phyloP scores from a whole-genome alignment of 768 basidiomycete species.

The Boletus pseudo-olivaceus region DNA sequence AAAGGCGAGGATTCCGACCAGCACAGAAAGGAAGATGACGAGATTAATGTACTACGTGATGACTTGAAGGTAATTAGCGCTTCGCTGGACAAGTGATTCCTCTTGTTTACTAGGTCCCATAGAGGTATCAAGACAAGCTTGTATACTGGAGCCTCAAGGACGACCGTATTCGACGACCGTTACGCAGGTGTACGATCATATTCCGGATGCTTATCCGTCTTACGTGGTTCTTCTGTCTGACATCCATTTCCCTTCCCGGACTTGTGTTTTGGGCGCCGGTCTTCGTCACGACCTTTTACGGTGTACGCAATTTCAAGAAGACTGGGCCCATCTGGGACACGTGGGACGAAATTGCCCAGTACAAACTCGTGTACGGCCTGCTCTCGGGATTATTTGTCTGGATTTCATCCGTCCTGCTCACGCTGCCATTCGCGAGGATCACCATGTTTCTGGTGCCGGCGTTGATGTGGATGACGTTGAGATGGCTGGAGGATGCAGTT shows the following conservation, averaged over 20 bases:
- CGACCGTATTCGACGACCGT: constrained; percentile 72
- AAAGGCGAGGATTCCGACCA: constrained; percentile 25
- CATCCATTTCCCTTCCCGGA: constrained; percentile 68
- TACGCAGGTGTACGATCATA: constrained; percentile 51
- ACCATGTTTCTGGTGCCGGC: constrained; percentile 62
- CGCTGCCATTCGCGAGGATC: constrained; percentile 57
- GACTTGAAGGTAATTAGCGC: constrained; percentile 56
- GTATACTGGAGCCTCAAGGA: constrained; percentile 72
- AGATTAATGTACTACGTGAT: constrained; percentile 35
- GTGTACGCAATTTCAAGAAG: constrained; percentile 73
- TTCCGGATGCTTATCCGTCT: constrained; percentile 65
- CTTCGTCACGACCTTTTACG: constrained; percentile 65
- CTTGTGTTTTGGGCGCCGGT: constrained; percentile 81
- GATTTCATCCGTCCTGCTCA: constrained; percentile 48
- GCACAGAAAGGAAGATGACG: constrained; percentile 23
- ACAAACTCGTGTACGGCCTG: constrained; percentile 82
- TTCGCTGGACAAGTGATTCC: background rate
- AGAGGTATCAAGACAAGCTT: constrained; percentile 77
- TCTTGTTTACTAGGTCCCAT: constrained; percentile 3
- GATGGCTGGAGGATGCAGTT: constrained; percentile 85
- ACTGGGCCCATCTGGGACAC: constrained; percentile 82
- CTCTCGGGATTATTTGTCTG: constrained; percentile 71
- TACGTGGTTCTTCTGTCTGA: constrained; percentile 58
- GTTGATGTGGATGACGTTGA: constrained; percentile 85
- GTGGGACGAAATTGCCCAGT: constrained; percentile 87